Evolutionary conservation across 2,329 filamentous ascomycete genomes (phyloP).

Genomic region (Talaromyces sp.): DNA sequence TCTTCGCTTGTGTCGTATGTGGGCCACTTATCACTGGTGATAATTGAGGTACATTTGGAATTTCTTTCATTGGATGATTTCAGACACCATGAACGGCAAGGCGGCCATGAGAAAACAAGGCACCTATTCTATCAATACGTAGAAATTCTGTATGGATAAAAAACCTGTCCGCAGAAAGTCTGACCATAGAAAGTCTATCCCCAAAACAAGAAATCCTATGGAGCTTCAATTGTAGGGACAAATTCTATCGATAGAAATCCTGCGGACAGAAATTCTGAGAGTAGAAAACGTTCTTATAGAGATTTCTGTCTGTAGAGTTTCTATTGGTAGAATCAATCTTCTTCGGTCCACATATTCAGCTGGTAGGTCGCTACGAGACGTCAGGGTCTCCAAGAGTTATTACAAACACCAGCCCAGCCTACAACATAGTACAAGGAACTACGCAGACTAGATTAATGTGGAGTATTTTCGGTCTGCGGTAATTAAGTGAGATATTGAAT

Average conservation of each 20-base stretch:
- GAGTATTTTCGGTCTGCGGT: too few species aligned
- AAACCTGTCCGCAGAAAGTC: too few species aligned
- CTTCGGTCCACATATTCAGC: neutral
- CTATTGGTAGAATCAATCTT: neutral
- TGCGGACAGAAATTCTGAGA: neutral
- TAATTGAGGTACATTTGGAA: neutral
- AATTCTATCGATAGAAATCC: too few species aligned
- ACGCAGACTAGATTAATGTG: neutral
- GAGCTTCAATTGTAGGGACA: neutral
- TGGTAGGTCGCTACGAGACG: neutral
- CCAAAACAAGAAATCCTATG: too few species aligned
- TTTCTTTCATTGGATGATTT: neutral
- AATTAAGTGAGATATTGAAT: too few species aligned
- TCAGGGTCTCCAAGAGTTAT: too few species aligned
- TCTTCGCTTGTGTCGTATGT: neutral
- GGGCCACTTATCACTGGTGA: neutral
- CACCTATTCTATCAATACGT: too few species aligned
- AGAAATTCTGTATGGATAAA: too few species aligned
- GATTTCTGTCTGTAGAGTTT: neutral
- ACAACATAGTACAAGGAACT: neutral
- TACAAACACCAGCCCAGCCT: neutral
- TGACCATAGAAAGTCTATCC: too few species aligned
- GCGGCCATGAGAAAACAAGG: too few species aligned
- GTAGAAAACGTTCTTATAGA: neutral
- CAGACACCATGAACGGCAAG: too few species aligned